Percentiles rank a stretch among this genome's conserved stretches.
Evolutionary conservation across 176 grass and related monocot genomes (phyloP).

Genomic region (Aegilops speltoides): DNA sequence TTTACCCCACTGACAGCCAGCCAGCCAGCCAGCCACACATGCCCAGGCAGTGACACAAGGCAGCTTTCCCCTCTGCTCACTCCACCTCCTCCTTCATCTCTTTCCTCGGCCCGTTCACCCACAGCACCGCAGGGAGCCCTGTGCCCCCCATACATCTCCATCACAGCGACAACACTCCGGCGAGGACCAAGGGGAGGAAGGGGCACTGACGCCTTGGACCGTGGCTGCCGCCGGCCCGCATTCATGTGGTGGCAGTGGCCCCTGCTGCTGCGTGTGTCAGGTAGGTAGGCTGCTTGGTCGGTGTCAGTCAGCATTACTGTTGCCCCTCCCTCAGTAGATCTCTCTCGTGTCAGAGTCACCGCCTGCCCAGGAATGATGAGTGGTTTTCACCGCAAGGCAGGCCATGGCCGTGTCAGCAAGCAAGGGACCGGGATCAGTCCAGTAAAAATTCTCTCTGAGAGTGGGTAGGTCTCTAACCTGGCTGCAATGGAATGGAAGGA

Average conservation of each 20-base stretch:
- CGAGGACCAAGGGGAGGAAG: neutral
- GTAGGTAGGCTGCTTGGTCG: neutral
- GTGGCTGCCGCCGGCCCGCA: neutral
- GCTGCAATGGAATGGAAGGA: neutral
- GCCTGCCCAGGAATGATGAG: neutral
- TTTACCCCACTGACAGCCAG: neutral
- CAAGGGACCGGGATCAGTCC: conserved; percentile 22
- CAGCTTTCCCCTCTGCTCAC: conserved; percentile 30
- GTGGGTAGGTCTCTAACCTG: no score
- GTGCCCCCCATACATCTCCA: conserved; percentile 3
- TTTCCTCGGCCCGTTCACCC: neutral
- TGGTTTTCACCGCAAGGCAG: conserved; percentile 35
- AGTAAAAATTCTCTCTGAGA: conserved; percentile 3
- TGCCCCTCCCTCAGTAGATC: neutral
- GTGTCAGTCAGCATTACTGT: neutral
- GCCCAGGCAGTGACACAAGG: neutral
- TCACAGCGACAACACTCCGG: conserved; percentile 5
- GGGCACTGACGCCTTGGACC: conserved; percentile 17
- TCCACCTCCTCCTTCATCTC: neutral
- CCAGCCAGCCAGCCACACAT: conserved; percentile 9
- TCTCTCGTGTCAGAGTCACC: neutral
- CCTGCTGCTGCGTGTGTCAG: neutral
- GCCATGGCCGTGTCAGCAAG: neutral
- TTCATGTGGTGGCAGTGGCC: neutral
- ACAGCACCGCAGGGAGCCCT: neutral